Base-by-base conservation (phyloP, 2,329 filamentous ascomycete genomes). In the Dryadomyces quercivorus region DNA sequence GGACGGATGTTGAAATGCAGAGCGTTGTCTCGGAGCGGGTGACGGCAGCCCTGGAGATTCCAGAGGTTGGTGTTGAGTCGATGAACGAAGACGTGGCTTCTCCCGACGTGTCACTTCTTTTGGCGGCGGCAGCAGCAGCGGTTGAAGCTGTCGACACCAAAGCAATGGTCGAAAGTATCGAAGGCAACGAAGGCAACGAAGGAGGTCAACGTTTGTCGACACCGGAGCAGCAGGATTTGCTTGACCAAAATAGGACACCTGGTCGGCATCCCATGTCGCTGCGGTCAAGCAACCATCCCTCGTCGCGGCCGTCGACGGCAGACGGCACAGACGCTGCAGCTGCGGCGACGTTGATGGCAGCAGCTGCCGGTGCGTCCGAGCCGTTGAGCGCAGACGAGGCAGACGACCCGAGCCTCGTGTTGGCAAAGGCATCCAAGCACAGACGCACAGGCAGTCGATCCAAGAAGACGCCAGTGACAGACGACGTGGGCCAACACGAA, bases 321-420 rank as follows among this genome's bases (percentile, higher is more conserved):
- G 31, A 31, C 5, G 18, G 42, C 12, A 9, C 13, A 13, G 48
- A 50, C 10, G 34, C 31, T 10, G 46, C 10, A 22, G 16, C 16
- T 6, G 2, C 31, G 46, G 34, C 20, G 16, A 36, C n/a, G 5
- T 3, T 49, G 26, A 15, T 49, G 26, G 46, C 46, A 47, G 20
- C 38, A 21, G 34, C 18, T 18, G 18, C 16, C 18, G 49, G 9
- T 36, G 2, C 12, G 16, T 13, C 49, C 38, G 20, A 7, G n/a
- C 7, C 16, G 16, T 2, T 12, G 34, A 34, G 18, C 3, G 40
- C 42, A 9, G 26, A 7, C 15, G 47, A 54, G 2, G 42, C 26
- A 1, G 16, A 20, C 5, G 65, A 66, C 43, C 51, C 61, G 9
- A 66, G 63, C 56, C 53, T 64, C 18, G 38, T 59, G 12, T 59